A percentile compares a stretch with the other conserved stretches of the same genome.
These are phyloP conservation scores for Penicillium sp. DNA, from an alignment of 2,329 filamentous ascomycete genomes.

Conservation along the genomic window DNA sequence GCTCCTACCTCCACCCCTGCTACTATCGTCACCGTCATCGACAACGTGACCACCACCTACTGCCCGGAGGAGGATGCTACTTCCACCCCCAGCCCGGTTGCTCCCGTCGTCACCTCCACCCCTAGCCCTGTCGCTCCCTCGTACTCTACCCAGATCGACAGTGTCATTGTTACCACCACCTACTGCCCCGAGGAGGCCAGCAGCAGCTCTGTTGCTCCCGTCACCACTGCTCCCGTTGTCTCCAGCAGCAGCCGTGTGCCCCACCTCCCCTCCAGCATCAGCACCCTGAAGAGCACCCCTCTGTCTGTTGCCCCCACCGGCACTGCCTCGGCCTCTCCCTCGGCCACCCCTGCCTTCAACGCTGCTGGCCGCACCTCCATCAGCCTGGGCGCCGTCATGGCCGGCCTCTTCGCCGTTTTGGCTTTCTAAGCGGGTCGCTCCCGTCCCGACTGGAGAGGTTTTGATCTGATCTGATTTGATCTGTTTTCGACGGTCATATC, in stretches of 20 bases:
- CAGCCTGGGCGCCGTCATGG: slow-evolving; percentile 41
- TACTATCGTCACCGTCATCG: slow-evolving; percentile 7
- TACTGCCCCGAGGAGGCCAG: not conserved
- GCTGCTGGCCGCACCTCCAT: slow-evolving; percentile 39
- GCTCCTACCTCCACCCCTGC: slow-evolving; percentile 10
- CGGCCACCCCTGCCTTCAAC: slow-evolving; percentile 31
- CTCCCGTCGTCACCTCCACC: slow-evolving; percentile 9
- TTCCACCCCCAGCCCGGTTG: slow-evolving; percentile 3
- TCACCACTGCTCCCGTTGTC: slow-evolving; percentile 5
- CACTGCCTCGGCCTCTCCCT: slow-evolving; percentile 12
- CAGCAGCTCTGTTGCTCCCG: not conserved
- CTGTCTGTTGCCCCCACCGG: not conserved
- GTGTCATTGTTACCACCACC: slow-evolving; percentile 13
- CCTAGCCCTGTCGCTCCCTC: not conserved
- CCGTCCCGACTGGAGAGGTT: slow-evolving; percentile 1
- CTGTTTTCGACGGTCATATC: not conserved
- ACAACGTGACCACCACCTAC: slow-evolving; percentile 4
- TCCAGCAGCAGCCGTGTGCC: slow-evolving; percentile 1
- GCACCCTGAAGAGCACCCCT: slow-evolving; percentile 6
- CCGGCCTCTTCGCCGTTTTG: slow-evolving; percentile 39
- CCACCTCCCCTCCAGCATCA: slow-evolving; percentile 2
- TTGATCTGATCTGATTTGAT: slow-evolving; percentile 4
- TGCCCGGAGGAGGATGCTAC: slow-evolving; percentile 13
- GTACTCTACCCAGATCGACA: not conserved
- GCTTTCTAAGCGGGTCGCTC: slow-evolving; percentile 34